phyloP scores from a whole-genome alignment of 2,329 filamentous ascomycete species.

The Penicillium sp. region DNA sequence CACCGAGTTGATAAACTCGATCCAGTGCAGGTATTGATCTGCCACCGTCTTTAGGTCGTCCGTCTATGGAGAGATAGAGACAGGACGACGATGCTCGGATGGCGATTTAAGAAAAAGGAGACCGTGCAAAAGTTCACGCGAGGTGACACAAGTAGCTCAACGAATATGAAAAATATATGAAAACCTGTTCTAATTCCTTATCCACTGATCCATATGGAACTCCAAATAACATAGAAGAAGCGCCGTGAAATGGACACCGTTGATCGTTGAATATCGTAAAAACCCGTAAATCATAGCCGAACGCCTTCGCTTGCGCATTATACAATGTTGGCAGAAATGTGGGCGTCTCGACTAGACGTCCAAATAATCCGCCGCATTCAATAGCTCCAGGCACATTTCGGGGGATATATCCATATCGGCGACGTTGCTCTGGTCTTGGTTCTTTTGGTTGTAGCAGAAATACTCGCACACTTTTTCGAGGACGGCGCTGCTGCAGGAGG shows the following conservation, averaged over 20 bases:
- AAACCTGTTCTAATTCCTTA: neutral
- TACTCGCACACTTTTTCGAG: conserved; percentile 69
- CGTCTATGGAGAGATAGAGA: conserved; percentile 29
- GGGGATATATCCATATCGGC: conserved; percentile 64
- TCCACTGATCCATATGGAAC: neutral
- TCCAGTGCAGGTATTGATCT: conserved; percentile 27
- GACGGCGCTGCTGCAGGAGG: conserved; percentile 50
- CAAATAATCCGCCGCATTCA: conserved; percentile 66
- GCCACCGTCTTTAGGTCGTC: conserved; percentile 49
- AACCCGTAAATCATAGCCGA: neutral
- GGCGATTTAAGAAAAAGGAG: conserved; percentile 14
- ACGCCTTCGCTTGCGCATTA: neutral
- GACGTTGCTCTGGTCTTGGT: conserved; percentile 57
- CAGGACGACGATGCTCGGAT: conserved; percentile 36
- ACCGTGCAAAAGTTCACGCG: neutral
- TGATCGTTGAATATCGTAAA: neutral
- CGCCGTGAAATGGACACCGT: neutral
- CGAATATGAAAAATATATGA: neutral
- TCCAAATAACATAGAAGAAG: neutral
- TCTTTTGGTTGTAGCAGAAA: conserved; percentile 64
- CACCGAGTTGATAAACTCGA: neutral
- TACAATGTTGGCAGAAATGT: neutral
- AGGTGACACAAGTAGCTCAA: neutral
- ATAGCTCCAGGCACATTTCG: conserved; percentile 61
- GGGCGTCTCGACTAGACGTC: conserved; percentile 37